Evolutionary conservation across 2,329 filamentous ascomycete genomes (phyloP), one percentile per base, ranked within the genome.

Genomic region (Tolypocladium endophyticum): DNA sequence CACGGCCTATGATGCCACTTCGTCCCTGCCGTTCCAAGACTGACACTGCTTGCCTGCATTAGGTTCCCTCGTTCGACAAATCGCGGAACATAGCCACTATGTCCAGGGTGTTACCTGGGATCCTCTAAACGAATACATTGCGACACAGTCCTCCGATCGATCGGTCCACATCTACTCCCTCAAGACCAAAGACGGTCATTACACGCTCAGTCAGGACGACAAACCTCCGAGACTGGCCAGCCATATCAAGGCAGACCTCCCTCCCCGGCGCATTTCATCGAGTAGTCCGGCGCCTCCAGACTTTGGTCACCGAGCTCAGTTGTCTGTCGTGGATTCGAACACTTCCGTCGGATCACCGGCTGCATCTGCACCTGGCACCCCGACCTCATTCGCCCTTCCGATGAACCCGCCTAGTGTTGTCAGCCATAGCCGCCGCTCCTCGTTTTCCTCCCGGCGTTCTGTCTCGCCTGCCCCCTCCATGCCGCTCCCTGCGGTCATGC

Each of bases 81-180:
- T 97, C 64, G 93, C 93, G 58, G 93, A 97, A 73, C 93, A 97
- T 75, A 96, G 91, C 69, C 94, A 99, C 74, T 99, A 97, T 72
- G 94, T 99, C 23, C 94, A 99, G 76, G 94, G 94, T 55, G 95
- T 99, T 9, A 89, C 94, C 5, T 99, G 94, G 95, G 95, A 99
- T 76, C 95, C 94, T 30, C 77, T 97, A 59, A 97, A 97, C 76
- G 94, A 99, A 76, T 99, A 92, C 73, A 92, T 99, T 61, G 94
- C 94, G 43, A 99, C 94, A 1, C 94, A 99, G 72, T 99, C 94
- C 8, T 99, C 94, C 6, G 94, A 99, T 76, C 88, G 94, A 71
- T 97, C 94, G 2, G 93, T 97, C 18, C 95, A 99, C 73, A 94
- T 99, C 65, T 99, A 99, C 77, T 93, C 89, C 0, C 79, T 99